Evolutionary conservation across 2,329 filamentous ascomycete genomes (phyloP), one percentile per base, ranked within the genome.

Genomic region (Pseudogymnoascus sp.): DNA sequence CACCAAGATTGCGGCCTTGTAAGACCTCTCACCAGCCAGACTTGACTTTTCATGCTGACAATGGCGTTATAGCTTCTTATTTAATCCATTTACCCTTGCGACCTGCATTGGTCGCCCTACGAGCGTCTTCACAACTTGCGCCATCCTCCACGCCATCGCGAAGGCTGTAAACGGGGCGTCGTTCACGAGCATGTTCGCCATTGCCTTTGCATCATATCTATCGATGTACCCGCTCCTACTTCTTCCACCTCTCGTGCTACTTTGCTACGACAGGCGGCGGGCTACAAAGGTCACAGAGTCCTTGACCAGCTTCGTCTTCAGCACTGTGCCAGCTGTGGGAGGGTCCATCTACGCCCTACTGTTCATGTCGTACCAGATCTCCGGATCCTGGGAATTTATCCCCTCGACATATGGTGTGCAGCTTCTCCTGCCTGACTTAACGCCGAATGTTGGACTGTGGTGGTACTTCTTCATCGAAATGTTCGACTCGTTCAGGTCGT

Each of bases 391-490:
- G 90, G 87, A 93, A 66, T 99, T 97, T 72, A 76, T 97, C 18
- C 77, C 83, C 6, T 91, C 92, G 18, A 97, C 95, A 0, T 99
- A 99, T 76, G 92, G 93, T 69, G 91, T 96, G 57, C 93, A 96
- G 70, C 82, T 99, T 39, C 86, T 95, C 0, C 83, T 99, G 2
- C 91, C 92, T 7, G 95, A 99, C 73, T 81, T 99, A 42, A 96
- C 93, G 0, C 95, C 95, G 11, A 99, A 97, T 68, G 89, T 96
- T 31, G 95, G 95, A 1, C 81, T 99, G 1, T 99, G 95, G 95
- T 99, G 95, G 95, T 99, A 99, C 77, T 99, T 99, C 78, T 97
- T 99, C 74, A 96, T 96, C 69, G 93, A 99, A 74, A 99, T 99
- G 86, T 99, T 99, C 74, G 95, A 99, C 77, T 93, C 93, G 0